Evolutionary conservation across 1,139 yeast species (phyloP).

Genomic region (Meyerozyma elateridarum): DNA sequence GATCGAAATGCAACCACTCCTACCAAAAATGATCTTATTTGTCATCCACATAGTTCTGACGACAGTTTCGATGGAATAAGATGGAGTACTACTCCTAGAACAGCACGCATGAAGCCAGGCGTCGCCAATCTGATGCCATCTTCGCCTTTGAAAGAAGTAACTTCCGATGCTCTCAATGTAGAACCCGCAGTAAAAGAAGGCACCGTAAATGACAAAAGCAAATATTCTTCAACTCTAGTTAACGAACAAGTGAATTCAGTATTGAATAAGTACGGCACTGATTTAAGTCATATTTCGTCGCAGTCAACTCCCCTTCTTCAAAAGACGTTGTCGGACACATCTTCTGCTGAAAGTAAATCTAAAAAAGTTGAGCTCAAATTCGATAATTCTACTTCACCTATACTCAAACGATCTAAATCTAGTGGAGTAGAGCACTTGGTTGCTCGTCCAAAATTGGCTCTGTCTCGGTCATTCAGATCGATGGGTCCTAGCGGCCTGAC

Average conservation of each 20-base stretch:
- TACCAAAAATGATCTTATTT: slow-evolving; percentile 2
- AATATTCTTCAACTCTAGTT: slow-evolving; percentile 15
- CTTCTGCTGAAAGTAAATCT: slow-evolving; percentile 12
- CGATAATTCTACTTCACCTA: slow-evolving; percentile 19
- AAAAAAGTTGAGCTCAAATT: slow-evolving; percentile 6
- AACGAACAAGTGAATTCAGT: slow-evolving; percentile 35
- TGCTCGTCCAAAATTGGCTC: slow-evolving; percentile 4
- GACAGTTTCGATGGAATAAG: slow-evolving; percentile 45
- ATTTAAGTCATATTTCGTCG: slow-evolving; percentile 21
- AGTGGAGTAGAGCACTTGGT: slow-evolving; percentile 18
- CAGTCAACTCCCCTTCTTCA: slow-evolving; percentile 18
- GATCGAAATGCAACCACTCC: too few relatives aligned
- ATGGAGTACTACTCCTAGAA: slow-evolving; percentile 36
- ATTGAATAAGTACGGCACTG: slow-evolving; percentile 36
- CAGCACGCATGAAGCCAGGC: slow-evolving; percentile 2
- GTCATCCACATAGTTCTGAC: slow-evolving; percentile 35
- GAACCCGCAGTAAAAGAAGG: too few relatives aligned
- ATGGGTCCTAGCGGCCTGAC: slow-evolving; percentile 9
- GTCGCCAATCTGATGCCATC: slow-evolving; percentile 18
- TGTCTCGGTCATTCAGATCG: slow-evolving; percentile 5
- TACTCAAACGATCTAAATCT: slow-evolving; percentile 27
- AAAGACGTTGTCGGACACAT: slow-evolving; percentile 27
- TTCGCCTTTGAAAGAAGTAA: slow-evolving; percentile 32
- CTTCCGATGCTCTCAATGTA: neutral
- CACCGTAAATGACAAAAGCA: too few relatives aligned